phyloP scores from a whole-genome alignment of 805 yeast species.

The Cyberlindnera meyerae region DNA sequence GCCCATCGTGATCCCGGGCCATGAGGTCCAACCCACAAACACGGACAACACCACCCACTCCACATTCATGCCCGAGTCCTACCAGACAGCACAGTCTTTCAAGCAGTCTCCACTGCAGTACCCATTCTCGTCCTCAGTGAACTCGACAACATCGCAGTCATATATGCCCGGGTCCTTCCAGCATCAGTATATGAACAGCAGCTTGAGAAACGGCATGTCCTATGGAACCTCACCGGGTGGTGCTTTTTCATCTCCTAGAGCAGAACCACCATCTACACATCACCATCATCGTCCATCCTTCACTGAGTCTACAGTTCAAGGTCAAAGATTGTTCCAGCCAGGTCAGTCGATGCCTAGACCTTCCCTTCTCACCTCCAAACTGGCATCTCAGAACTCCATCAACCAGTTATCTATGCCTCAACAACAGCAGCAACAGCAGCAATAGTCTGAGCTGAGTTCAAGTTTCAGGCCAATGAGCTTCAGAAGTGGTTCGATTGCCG shows the following conservation, averaged over 20 bases:
- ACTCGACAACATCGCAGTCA: constrained; percentile 20
- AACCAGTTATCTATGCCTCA: constrained; percentile 10
- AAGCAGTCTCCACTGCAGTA: constrained; percentile 17
- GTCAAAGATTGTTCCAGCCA: constrained; percentile 8
- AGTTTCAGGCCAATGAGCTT: constrained; percentile 2
- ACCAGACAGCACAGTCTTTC: constrained; percentile 25
- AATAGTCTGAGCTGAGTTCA: neutral
- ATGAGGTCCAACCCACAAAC: constrained; percentile 15
- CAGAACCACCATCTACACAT: constrained; percentile 20
- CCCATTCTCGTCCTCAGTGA: constrained; percentile 25
- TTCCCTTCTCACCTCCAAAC: constrained; percentile 30
- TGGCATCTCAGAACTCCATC: constrained; percentile 23
- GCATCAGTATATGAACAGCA: constrained; percentile 21
- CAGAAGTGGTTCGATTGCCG: neutral
- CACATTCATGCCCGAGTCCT: constrained; percentile 22
- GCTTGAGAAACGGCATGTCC: constrained; percentile 14
- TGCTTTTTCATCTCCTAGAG: constrained; percentile 23
- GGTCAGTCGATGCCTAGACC: constrained; percentile 15
- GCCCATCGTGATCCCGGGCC: constrained; percentile 29
- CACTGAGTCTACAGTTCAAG: constrained; percentile 9
- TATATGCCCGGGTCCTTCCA: constrained; percentile 15
- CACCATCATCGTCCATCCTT: constrained; percentile 15
- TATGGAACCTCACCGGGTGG: constrained; percentile 22
- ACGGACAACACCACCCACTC: constrained; percentile 6
- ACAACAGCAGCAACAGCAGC: constrained; percentile 8